Conservation (phyloP, 2,329 filamentous ascomycete genomes). For the Macrophomina phaseolina region DNA sequence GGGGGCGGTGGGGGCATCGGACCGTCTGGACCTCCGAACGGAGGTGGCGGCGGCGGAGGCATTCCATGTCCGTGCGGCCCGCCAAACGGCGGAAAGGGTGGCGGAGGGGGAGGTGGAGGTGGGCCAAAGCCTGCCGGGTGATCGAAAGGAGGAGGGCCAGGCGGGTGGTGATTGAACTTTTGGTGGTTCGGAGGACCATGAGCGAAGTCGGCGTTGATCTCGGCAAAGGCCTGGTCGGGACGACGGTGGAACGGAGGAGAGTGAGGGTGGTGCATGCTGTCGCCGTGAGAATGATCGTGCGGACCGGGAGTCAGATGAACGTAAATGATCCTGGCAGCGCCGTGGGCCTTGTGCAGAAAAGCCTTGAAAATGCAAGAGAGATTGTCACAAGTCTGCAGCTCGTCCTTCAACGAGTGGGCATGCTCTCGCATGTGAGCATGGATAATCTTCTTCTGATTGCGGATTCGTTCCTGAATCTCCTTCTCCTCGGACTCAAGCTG, state of each 20-base stretch:
- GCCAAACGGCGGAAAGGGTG: neutral
- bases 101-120: conserved; percentile 16
- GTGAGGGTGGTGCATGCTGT: conserved; percentile 32
- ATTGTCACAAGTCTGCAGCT: conserved; percentile 51
- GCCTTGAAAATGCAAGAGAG: conserved; percentile 50
- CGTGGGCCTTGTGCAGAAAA: conserved; percentile 43
- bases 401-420: conserved; percentile 42
- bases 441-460: conserved; percentile 44
- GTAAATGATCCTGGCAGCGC: conserved; percentile 40
- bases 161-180: conserved; percentile 25
- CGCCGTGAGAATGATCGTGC: conserved; percentile 29
- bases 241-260: conserved; percentile 32
- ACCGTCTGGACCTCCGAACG: conserved; percentile 11
- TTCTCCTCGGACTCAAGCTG: conserved; percentile 46
- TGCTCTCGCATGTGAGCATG: conserved; percentile 39
- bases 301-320: conserved; percentile 38
- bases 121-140: conserved; percentile 4
- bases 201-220: neutral
- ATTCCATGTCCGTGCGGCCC: neutral
- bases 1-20: conserved; percentile 14
- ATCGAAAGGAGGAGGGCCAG: conserved; percentile 15
- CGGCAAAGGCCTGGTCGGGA: conserved; percentile 31
- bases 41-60: conserved; percentile 4
- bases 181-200: neutral
- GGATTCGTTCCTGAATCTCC: conserved; percentile 45